Evolutionary conservation across 176 grass and related monocot species (phyloP).

Genomic region (Lolium multiflorum): DNA sequence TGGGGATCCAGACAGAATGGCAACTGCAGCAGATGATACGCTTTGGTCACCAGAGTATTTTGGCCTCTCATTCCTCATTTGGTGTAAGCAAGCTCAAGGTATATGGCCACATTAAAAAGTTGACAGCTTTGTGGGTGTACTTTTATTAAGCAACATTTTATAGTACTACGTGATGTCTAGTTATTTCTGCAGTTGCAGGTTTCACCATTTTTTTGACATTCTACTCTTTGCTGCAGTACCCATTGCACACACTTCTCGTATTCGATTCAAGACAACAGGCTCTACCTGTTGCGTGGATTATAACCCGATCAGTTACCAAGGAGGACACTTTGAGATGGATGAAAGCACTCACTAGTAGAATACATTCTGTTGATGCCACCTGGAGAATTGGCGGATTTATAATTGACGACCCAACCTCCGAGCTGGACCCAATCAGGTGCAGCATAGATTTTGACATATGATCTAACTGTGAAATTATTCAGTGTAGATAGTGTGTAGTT

Average conservation of each 20-base stretch:
- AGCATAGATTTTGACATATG: not conserved
- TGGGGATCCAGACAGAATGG: constrained; percentile 94
- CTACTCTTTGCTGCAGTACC: constrained; percentile 70
- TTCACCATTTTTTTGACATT: constrained; percentile 40
- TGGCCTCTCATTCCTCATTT: constrained; percentile 80
- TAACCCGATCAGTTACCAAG: constrained; percentile 87
- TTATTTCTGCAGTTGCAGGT: not conserved
- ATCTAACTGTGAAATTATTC: not conserved
- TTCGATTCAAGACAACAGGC: constrained; percentile 89
- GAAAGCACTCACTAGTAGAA: constrained; percentile 72
- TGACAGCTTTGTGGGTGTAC: not conserved
- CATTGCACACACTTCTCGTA: constrained; percentile 79
- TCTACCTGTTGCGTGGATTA: constrained; percentile 89
- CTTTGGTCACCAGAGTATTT: constrained; percentile 79
- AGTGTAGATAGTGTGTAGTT: not conserved
- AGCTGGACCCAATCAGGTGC: constrained; percentile 84
- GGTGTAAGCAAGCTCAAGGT: constrained; percentile 97
- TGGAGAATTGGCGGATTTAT: constrained; percentile 80
- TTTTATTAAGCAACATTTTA: constrained; percentile 18
- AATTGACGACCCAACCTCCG: constrained; percentile 80
- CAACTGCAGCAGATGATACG: constrained; percentile 90
- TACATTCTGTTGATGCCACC: constrained; percentile 62
- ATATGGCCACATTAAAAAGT: constrained; percentile 5
- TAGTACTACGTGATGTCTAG: not conserved
- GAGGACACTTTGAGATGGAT: constrained; percentile 86